Evolutionary conservation across 352 stramenopile species (phyloP), one percentile per base, ranked within the genome.

Genomic region (Globisporangium mamillatum): DNA sequence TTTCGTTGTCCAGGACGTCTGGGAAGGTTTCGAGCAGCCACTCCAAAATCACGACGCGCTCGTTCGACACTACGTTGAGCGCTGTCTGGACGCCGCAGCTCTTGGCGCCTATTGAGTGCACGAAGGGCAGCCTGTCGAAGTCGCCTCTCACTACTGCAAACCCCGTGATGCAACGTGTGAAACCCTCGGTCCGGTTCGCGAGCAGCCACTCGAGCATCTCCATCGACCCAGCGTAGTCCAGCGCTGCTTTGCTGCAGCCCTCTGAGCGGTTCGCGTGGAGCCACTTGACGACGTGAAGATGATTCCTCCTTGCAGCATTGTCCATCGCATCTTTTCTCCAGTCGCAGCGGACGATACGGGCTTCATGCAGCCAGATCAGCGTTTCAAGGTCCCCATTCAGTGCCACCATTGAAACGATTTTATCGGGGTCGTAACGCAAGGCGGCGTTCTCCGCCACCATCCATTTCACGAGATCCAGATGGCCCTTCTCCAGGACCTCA

Each of bases 181-280:
- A 34, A 4, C 52, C 24, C 12, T 36, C 52, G 12, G 24, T 10
- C 24, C 24, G 25, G 52, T 58, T 36, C 52, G 12, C 52, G 34
- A 36, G 52, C 10, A 58, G 52, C 52, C 52, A 58, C 52, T 58
- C 52, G 24, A 36, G 10, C 25, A 36, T 58, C 24, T 58, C 52
- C 9, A 58, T 10, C 20, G 52, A 58, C 52, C 6, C 27, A 14
- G 52, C 52, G 14, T 34, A 22, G 59, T 64, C 44, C 59, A 64
- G 54, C 16, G 41, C 59, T 7, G 10, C 22, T 4, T 18, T 53
- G 7, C 60, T 60, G 48, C 67, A 72, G 18, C 63, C 67, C 20
- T 72, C 67, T 6, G 32, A 46, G 12, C 66, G 60, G 27, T 74
- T 60, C 4, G 22, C 20, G 56, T 71, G 56, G 20, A 74, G 64